A percentile compares a stretch with the other conserved stretches of the same genome.
phyloP scores from a whole-genome alignment of 2,329 filamentous ascomycete genomes.

The Claviceps pusilla region DNA sequence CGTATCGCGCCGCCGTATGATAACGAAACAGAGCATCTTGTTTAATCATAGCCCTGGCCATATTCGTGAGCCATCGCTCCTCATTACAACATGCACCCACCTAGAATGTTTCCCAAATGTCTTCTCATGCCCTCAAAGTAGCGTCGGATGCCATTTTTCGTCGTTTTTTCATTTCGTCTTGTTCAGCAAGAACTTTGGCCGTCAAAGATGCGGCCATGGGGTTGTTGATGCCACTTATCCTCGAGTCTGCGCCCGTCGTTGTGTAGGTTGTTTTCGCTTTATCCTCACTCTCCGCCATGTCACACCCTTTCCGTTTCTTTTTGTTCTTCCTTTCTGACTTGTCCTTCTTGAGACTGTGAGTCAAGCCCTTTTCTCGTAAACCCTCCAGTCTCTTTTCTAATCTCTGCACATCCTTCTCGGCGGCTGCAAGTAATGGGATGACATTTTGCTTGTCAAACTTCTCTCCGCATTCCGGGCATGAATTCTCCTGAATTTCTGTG shows the following conservation, averaged over 20 bases:
- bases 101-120: neutral
- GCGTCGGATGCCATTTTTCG: slow-evolving; percentile 43
- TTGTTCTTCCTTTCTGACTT: slow-evolving; percentile 45
- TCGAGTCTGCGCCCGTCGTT: slow-evolving; percentile 20
- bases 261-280: slow-evolving; percentile 10
- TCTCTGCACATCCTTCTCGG: slow-evolving; percentile 53
- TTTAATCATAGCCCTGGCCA: neutral
- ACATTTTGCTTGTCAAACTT: slow-evolving; percentile 59
- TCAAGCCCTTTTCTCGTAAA: slow-evolving; percentile 57
- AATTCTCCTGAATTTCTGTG: slow-evolving; percentile 54
- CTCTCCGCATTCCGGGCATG: slow-evolving; percentile 59
- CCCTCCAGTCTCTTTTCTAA: slow-evolving; percentile 51
- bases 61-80: neutral
- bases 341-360: slow-evolving; percentile 80
- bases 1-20: neutral
- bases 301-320: slow-evolving; percentile 42
- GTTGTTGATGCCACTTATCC: slow-evolving; percentile 64
- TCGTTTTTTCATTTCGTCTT: slow-evolving; percentile 67
- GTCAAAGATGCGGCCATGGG: slow-evolving; percentile 72
- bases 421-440: slow-evolving; percentile 64
- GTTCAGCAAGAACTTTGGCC: slow-evolving; percentile 72
- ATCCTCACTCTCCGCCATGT: slow-evolving; percentile 19
- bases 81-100: neutral
- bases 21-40: neutral
- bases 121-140: slow-evolving; percentile 3